phyloP scores from a whole-genome alignment of 495 filamentous ascomycete genomes.

The Neurospora sp. region DNA sequence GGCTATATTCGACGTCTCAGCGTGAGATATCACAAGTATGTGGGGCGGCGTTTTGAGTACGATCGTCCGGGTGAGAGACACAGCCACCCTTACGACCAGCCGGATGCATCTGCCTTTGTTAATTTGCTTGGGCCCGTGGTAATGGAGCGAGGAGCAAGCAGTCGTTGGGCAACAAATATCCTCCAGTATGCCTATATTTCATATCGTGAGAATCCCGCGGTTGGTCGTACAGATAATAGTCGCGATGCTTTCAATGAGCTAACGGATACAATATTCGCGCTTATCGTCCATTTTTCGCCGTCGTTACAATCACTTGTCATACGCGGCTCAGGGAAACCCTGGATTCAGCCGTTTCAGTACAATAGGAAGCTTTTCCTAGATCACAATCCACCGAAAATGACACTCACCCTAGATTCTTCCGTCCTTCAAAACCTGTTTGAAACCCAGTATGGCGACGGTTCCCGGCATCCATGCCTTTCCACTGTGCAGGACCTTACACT shows the following conservation, averaged over 20 bases:
- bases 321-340: not conserved
- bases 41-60: not conserved
- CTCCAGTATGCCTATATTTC: not conserved
- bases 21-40: not conserved
- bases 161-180: not conserved
- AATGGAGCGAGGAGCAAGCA: not conserved
- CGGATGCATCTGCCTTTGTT: not conserved
- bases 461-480: not conserved
- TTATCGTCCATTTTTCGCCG: not conserved
- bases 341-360: not conserved
- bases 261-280: not conserved
- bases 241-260: not conserved
- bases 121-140: not conserved
- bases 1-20: not conserved
- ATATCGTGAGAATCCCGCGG: not conserved
- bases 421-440: not conserved
- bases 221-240: not conserved
- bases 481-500: not conserved
- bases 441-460: not conserved
- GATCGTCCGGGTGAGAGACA: not conserved
- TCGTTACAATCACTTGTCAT: not conserved
- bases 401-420: not conserved
- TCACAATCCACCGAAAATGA: not conserved
- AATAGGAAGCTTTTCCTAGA: accelerated
- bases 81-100: not conserved